Evolutionary conservation across 2,329 filamentous ascomycete species (phyloP).

Genomic region (Hymenoscyphus repandus): DNA sequence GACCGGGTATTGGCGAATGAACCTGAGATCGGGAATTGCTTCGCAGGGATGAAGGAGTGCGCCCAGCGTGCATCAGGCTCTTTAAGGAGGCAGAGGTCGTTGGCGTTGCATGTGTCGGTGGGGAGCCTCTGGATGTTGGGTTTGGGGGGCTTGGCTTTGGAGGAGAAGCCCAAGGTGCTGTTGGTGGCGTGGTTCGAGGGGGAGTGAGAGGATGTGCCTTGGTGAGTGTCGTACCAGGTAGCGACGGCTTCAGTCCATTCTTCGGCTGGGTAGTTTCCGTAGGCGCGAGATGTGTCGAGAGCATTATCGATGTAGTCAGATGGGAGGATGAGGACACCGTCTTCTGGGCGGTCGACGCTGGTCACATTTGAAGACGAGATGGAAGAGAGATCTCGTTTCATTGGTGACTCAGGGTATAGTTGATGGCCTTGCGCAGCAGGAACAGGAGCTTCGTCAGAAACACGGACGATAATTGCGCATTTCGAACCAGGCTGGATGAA

Average conservation of each 20-base stretch:
- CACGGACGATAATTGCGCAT: constrained; percentile 17
- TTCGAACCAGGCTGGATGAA: constrained; percentile 21
- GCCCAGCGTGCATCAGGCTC: neutral
- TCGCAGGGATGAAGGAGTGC: constrained; percentile 12
- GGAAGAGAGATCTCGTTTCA: neutral
- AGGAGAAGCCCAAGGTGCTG: neutral
- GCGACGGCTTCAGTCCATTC: no score
- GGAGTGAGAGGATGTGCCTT: neutral
- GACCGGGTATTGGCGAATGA: constrained; percentile 14
- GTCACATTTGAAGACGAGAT: no score
- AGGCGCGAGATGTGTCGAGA: no score
- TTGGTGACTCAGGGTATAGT: no score
- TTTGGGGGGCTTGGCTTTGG: no score
- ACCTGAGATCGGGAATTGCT: constrained; percentile 8
- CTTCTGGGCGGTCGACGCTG: no score
- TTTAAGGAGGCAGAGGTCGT: neutral
- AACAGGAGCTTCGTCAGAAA: constrained; percentile 12
- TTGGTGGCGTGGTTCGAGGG: neutral
- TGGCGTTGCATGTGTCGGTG: neutral
- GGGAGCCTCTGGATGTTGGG: neutral
- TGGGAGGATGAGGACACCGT: no score
- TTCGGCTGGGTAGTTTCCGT: no score
- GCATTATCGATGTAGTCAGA: no score
- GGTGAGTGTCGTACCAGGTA: no score
- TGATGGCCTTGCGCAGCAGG: neutral